Conservation (phyloP, 2,329 filamentous ascomycete genomes). For the Cordyceps fumosorosea region DNA sequence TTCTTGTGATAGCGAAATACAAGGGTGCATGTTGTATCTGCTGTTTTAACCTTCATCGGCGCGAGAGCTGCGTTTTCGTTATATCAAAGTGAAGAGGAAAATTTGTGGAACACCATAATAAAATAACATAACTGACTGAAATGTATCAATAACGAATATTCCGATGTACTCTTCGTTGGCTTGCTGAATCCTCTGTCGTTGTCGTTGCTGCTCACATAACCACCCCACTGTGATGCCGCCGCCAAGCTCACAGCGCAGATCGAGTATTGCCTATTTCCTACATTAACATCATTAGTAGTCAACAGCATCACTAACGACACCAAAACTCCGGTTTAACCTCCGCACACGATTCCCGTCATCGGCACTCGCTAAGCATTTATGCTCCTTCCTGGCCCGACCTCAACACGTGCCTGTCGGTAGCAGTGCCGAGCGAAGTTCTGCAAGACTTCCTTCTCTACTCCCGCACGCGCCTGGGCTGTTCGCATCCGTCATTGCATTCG, state of each 20-base stretch:
- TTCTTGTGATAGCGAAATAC: too few species aligned
- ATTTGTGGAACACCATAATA: background rate
- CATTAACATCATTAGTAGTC: background rate
- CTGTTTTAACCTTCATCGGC: too few species aligned
- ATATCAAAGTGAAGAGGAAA: too few species aligned
- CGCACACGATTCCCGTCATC: background rate
- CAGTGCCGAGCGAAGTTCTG: background rate
- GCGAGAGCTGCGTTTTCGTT: too few species aligned
- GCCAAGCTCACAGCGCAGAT: background rate
- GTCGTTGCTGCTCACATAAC: background rate
- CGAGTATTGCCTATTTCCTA: background rate
- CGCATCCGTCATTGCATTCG: background rate
- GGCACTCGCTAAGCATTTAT: background rate
- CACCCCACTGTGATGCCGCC: background rate
- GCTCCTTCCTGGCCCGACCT: conserved; percentile 1
- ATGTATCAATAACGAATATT: background rate
- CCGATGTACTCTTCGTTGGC: too few species aligned
- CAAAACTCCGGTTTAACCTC: background rate
- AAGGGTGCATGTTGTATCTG: too few species aligned
- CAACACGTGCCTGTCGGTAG: conserved; percentile 1
- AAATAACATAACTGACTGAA: background rate
- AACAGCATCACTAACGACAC: background rate
- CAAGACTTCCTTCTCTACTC: background rate
- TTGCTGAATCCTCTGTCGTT: too few species aligned
- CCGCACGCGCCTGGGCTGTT: background rate